A percentile compares a stretch with the other conserved stretches of the same genome.
Evolutionary conservation across 2,329 filamentous ascomycete genomes (phyloP).

Genomic region (Paecilomyces fulvus): DNA sequence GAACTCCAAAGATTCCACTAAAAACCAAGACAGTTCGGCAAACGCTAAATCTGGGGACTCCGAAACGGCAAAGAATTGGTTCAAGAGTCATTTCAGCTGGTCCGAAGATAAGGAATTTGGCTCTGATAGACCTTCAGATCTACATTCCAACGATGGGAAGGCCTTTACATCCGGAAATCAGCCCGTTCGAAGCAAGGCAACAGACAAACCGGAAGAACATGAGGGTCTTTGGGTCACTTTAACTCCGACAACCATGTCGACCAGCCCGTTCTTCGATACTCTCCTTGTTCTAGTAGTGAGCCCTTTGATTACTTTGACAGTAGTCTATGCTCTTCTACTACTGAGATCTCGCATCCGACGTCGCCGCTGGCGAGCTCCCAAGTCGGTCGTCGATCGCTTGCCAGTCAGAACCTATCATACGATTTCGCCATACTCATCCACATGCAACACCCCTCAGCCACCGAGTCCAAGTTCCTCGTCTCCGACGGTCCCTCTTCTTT

Average conservation of each 20-base stretch:
- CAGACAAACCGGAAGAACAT: constrained; percentile 41
- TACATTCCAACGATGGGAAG: constrained; percentile 4
- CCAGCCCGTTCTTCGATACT: constrained; percentile 91
- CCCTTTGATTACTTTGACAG: constrained; percentile 80
- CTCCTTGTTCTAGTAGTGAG: constrained; percentile 94
- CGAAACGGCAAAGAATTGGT: constrained; percentile 20
- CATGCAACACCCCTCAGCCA: constrained; percentile 46
- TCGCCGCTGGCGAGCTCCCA: constrained; percentile 91
- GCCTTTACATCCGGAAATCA: constrained; percentile 10
- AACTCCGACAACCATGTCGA: constrained; percentile 77
- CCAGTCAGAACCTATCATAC: constrained; percentile 94
- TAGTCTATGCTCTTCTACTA: constrained; percentile 83
- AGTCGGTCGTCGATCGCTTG: constrained; percentile 88
- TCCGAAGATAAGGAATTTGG: constrained; percentile 10
- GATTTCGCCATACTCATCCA: constrained; percentile 56
- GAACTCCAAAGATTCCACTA: neutral
- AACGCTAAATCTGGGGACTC: constrained; percentile 7
- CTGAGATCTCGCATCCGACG: constrained; percentile 81
- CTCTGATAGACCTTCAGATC: constrained; percentile 3
- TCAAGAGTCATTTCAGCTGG: constrained; percentile 26
- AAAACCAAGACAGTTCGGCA: neutral
- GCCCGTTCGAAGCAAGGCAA: constrained; percentile 9
- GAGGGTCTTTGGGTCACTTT: constrained; percentile 95
- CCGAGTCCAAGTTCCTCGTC: constrained; percentile 59
- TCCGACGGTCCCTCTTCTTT: constrained; percentile 69